A percentile compares a stretch with the other conserved stretches of the same genome.
Conservation (phyloP, 306 rosid genomes). For the Cajanus cajan region DNA sequence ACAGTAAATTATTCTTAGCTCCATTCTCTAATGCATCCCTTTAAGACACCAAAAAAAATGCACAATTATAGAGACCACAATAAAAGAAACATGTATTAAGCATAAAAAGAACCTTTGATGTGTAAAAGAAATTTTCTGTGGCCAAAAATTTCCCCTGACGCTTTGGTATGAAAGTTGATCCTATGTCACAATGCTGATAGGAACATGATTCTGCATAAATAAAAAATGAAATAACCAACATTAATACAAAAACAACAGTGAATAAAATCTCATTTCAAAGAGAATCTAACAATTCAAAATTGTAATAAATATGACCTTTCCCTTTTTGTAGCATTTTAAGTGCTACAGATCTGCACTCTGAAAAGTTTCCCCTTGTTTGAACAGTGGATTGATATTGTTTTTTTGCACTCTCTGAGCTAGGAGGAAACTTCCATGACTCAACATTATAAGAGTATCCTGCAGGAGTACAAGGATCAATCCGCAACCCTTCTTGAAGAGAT, state of each 20-base stretch:
- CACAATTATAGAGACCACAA: conserved; percentile 16
- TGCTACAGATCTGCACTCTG: conserved; percentile 91
- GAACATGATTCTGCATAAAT: conserved; percentile 65
- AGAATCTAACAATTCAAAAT: conserved; percentile 14
- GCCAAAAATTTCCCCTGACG: conserved; percentile 91
- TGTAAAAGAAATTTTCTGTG: conserved; percentile 93
- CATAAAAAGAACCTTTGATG: conserved; percentile 68
- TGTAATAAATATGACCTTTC: conserved; percentile 54
- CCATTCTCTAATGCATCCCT: conserved; percentile 11
- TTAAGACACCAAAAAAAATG: conserved; percentile 15
- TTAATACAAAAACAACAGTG: conserved; percentile 11
- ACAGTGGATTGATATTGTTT: conserved; percentile 41
- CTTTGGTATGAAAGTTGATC: conserved; percentile 82
- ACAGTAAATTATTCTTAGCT: neutral
- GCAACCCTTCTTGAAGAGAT: conserved; percentile 48
- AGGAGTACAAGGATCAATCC: conserved; percentile 87
- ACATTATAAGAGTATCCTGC: conserved; percentile 57
- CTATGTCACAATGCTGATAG: conserved; percentile 62
- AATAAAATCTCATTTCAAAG: conserved; percentile 23
- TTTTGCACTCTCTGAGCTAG: conserved; percentile 42
- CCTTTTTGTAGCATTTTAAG: conserved; percentile 78
- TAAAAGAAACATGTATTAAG: conserved; percentile 14
- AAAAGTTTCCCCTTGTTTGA: conserved; percentile 74
- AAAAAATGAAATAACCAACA: conserved; percentile 2
- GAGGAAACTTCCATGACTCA: conserved; percentile 57